Conservation (phyloP, 345 rosid species). For the Hibiscus syriacus region DNA sequence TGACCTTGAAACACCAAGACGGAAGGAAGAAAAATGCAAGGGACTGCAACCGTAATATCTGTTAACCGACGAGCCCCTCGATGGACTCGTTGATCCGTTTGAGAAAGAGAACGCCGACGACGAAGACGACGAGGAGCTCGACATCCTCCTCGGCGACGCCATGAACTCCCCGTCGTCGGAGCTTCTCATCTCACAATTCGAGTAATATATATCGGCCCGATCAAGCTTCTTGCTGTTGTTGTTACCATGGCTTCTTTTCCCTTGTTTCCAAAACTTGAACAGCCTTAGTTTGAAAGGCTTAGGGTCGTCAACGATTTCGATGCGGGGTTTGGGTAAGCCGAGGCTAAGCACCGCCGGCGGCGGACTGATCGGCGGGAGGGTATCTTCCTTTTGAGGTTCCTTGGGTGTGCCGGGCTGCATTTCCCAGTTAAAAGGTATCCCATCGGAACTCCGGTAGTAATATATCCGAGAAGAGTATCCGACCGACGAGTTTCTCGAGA, state of each 20-base stretch:
- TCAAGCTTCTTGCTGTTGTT: background rate
- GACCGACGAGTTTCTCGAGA: slow-evolving; percentile 33
- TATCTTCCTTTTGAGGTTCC: slow-evolving; percentile 17
- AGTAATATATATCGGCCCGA: slow-evolving; percentile 13
- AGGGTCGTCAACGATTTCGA: slow-evolving; percentile 14
- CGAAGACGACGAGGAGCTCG: slow-evolving; percentile 32
- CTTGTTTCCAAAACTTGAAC: slow-evolving; percentile 41
- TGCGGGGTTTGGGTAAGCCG: slow-evolving; percentile 48
- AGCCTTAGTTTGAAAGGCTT: slow-evolving; percentile 21
- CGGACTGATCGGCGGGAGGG: slow-evolving; percentile 16
- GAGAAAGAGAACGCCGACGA: slow-evolving; percentile 26
- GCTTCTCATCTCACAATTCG: slow-evolving; percentile 18
- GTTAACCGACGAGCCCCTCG: slow-evolving; percentile 12
- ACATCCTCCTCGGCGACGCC: slow-evolving; percentile 15
- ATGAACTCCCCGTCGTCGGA: slow-evolving; percentile 19
- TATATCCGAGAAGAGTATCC: slow-evolving; percentile 30
- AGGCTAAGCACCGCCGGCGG: slow-evolving; percentile 63
- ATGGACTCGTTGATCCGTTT: slow-evolving; percentile 12
- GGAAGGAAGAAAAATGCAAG: slow-evolving; percentile 19
- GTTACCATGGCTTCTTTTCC: background rate
- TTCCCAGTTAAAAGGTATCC: slow-evolving; percentile 66
- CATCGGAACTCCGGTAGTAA: slow-evolving; percentile 24
- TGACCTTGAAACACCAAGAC: slow-evolving; percentile 24
- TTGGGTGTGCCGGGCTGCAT: slow-evolving; percentile 52
- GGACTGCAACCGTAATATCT: slow-evolving; percentile 25